These are phyloP conservation scores for Russula ochroleuca DNA, from an alignment of 768 basidiomycete species.

Conservation along the genomic window DNA sequence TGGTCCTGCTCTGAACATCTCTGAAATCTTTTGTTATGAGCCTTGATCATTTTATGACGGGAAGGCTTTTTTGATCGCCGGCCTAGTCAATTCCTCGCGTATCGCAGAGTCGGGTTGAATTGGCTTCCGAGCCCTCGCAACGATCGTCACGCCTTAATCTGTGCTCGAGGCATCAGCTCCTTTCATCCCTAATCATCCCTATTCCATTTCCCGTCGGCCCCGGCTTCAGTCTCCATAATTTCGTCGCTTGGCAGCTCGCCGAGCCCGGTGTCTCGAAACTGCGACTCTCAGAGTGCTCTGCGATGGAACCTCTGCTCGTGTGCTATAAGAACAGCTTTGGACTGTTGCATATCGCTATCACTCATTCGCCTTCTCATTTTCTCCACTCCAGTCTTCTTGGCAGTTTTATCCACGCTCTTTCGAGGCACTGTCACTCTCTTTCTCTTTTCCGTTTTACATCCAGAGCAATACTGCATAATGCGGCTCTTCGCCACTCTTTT, in stretches of 20 bases:
- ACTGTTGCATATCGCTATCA: background rate
- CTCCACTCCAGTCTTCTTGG: slow-evolving; percentile 24
- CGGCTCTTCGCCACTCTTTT: slow-evolving; percentile 42
- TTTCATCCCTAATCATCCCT: background rate
- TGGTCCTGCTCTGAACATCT: background rate
- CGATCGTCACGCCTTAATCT: background rate
- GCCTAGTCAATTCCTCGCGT: background rate
- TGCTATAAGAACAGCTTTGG: slow-evolving; percentile 1
- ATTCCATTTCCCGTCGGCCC: background rate
- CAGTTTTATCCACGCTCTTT: slow-evolving; percentile 11
- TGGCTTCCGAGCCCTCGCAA: background rate
- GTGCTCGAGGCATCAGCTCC: background rate
- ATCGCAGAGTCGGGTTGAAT: background rate
- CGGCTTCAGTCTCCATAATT: background rate
- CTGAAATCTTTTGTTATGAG: background rate
- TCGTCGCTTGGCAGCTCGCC: background rate
- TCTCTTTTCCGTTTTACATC: background rate
- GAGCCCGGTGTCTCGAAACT: background rate
- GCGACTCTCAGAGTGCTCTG: too few relatives aligned
- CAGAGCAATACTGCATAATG: slow-evolving; percentile 32
- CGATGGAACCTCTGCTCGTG: background rate
- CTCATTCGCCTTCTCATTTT: background rate
- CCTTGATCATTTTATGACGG: too few relatives aligned
- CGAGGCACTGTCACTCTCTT: slow-evolving; percentile 18
- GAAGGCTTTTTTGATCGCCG: background rate